phyloP scores from a whole-genome alignment of 2,329 filamentous ascomycete genomes.

The Pezicula neosporulosa region DNA sequence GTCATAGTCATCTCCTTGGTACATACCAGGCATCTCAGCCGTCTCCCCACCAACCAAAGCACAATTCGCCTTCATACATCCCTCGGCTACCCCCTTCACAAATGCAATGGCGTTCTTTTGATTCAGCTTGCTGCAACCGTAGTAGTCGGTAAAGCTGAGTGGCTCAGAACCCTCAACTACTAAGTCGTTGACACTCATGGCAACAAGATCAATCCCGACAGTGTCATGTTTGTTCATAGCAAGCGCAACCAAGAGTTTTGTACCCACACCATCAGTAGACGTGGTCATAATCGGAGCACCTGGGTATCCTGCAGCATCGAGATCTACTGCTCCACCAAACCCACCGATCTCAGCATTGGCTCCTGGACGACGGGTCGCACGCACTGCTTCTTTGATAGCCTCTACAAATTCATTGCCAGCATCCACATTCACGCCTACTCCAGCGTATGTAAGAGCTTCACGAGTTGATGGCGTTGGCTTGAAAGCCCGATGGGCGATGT shows the following conservation, averaged over 20 bases:
- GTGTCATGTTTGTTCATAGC: slow-evolving; percentile 86
- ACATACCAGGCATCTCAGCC: slow-evolving; percentile 94
- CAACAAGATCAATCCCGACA: slow-evolving; percentile 93
- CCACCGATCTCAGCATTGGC: slow-evolving; percentile 93
- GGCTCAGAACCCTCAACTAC: slow-evolving; percentile 94
- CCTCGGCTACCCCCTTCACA: slow-evolving; percentile 83
- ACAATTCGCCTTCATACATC: slow-evolving; percentile 81
- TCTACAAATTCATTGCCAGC: slow-evolving; percentile 90
- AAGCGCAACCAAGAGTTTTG: slow-evolving; percentile 95
- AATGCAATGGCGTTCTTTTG: slow-evolving; percentile 77
- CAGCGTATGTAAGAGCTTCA: slow-evolving; percentile 78
- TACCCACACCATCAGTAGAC: slow-evolving; percentile 94
- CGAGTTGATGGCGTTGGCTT: slow-evolving; percentile 34
- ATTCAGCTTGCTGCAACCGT: slow-evolving; percentile 86
- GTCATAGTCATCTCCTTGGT: slow-evolving; percentile 85
- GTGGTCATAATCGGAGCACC: slow-evolving; percentile 81
- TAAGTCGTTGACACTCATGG: slow-evolving; percentile 98
- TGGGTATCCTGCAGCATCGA: slow-evolving; percentile 70
- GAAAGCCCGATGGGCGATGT: slow-evolving; percentile 81
- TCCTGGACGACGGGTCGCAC: slow-evolving; percentile 77
- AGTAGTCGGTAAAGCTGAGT: slow-evolving; percentile 97
- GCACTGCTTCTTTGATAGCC: slow-evolving; percentile 87
- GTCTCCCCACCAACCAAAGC: slow-evolving; percentile 96
- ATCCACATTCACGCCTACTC: slow-evolving; percentile 91
- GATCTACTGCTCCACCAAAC: slow-evolving; percentile 85